Evolutionary conservation across 1,139 yeast species (phyloP).

Genomic region (Geotrichum aggregatum): DNA sequence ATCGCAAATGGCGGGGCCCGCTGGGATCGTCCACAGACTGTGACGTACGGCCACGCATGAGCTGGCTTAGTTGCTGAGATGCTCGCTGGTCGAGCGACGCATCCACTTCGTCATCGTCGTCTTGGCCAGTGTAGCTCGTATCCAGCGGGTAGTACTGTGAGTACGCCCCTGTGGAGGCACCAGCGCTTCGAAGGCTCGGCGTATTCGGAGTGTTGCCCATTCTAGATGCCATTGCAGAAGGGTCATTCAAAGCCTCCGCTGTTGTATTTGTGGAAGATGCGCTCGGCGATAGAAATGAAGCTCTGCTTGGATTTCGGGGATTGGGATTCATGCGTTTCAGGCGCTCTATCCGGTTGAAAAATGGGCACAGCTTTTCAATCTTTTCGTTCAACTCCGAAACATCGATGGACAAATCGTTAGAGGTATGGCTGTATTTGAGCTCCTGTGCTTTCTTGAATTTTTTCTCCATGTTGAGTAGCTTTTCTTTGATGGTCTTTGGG

Average conservation of each 20-base stretch:
- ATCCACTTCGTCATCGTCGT: conserved; percentile 4
- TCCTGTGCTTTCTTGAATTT: conserved; percentile 19
- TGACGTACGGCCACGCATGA: conserved; percentile 1
- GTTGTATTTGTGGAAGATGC: conserved; percentile 4
- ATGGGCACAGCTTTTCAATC: conserved; percentile 21
- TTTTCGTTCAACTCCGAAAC: conserved; percentile 4
- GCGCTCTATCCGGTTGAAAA: conserved; percentile 19
- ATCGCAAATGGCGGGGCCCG: neutral
- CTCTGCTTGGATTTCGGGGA: neutral
- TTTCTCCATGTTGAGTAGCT: conserved; percentile 22
- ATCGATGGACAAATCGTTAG: conserved; percentile 9
- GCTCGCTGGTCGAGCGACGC: neutral
- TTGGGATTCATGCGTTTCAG: conserved; percentile 16
- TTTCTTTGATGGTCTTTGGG: conserved; percentile 22
- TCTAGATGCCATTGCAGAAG: neutral
- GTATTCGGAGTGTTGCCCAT: neutral
- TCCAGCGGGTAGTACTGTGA: conserved; percentile 7
- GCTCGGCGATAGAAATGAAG: neutral
- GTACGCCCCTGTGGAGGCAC: neutral
- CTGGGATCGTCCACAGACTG: conserved; percentile 2
- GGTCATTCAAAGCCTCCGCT: neutral
- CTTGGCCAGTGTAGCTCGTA: conserved; percentile 2
- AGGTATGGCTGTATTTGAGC: conserved; percentile 10
- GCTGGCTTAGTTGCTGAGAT: neutral
- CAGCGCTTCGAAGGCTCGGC: neutral